Percentiles rank a stretch among this genome's conserved stretches.
phyloP scores from a whole-genome alignment of 2,329 filamentous ascomycete species.

The Diaporthe batatas region DNA sequence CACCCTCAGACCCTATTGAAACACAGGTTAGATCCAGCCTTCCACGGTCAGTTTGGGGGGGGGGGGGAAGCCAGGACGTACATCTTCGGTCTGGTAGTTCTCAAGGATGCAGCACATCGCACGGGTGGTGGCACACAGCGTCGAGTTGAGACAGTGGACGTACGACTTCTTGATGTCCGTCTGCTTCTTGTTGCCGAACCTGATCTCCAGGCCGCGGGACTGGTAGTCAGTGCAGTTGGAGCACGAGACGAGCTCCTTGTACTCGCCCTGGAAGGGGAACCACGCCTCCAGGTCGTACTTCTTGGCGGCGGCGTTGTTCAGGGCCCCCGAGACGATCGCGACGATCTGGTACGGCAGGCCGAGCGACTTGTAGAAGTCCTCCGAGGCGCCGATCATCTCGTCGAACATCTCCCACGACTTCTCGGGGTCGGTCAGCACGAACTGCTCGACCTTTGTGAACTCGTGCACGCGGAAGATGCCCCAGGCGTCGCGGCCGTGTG shows the following conservation, averaged over 20 bases:
- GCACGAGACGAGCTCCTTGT: conserved; percentile 98
- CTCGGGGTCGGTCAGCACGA: conserved; percentile 57
- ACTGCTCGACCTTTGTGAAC: conserved; percentile 72
- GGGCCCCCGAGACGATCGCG: conserved; percentile 93
- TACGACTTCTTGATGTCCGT: conserved; percentile 91
- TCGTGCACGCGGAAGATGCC: conserved; percentile 98
- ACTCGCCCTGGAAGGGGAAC: conserved; percentile 96
- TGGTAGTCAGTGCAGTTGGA: conserved; percentile 99
- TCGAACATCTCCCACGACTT: conserved; percentile 92
- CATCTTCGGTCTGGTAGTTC: conserved; percentile 94
- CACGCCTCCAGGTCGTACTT: conserved; percentile 97
- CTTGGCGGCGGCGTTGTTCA: conserved; percentile 88
- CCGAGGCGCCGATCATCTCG: conserved; percentile 89
- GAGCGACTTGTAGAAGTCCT: conserved; percentile 95
- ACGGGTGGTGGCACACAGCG: conserved; percentile 80
- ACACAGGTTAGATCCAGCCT: conserved; percentile 29
- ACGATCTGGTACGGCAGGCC: conserved; percentile 92
- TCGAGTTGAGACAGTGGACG: conserved; percentile 85
- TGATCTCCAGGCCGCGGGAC: conserved; percentile 91
- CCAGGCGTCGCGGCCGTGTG: conserved; percentile 86
- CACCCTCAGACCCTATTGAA: conserved; percentile 76
- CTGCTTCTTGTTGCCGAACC: conserved; percentile 88
- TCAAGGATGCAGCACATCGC: conserved; percentile 95
- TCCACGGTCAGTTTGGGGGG: background rate
- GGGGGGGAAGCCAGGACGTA: conserved; percentile 55